These are phyloP conservation scores for Porphyrellus cyaneotinctus DNA, from an alignment of 768 basidiomycete genomes.

Conservation along the genomic window DNA sequence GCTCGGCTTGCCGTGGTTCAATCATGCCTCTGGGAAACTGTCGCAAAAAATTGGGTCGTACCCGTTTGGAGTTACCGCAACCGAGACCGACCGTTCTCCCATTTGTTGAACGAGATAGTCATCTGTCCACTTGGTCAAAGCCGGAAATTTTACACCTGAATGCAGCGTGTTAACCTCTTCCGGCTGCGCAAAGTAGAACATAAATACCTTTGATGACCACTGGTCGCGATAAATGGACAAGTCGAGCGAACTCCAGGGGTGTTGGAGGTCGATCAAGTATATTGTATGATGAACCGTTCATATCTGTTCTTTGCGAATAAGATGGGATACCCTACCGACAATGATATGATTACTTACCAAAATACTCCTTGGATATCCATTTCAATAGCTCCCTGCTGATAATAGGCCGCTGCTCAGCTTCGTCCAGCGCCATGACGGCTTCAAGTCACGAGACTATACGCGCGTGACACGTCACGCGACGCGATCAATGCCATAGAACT, in stretches of 20 bases:
- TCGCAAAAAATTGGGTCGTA: constrained; percentile 29
- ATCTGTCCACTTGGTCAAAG: constrained; percentile 57
- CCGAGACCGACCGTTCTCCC: constrained; percentile 53
- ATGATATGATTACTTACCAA: constrained; percentile 17
- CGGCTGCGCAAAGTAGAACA: not conserved
- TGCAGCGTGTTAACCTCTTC: not conserved
- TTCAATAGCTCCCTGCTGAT: constrained; percentile 17
- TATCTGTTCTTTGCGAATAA: constrained; percentile 35
- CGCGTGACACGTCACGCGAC: constrained; percentile 28
- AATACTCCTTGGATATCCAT: constrained; percentile 40
- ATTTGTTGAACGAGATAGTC: constrained; percentile 56
- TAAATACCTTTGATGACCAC: constrained; percentile 65
- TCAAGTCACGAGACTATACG: constrained; percentile 1
- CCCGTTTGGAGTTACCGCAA: constrained; percentile 86
- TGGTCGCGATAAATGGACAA: constrained; percentile 67
- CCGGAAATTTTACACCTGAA: constrained; percentile 48
- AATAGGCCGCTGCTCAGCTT: constrained; percentile 11
- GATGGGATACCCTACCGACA: not conserved
- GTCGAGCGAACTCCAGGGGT: constrained; percentile 62
- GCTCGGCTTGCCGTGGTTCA: constrained; percentile 50
- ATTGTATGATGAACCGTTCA: constrained; percentile 54
- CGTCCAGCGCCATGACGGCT: not conserved
- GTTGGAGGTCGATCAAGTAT: constrained; percentile 55
- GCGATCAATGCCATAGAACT: too few species aligned
- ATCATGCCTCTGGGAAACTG: constrained; percentile 7